Base-by-base conservation (phyloP, 306 rosid species). In the Quercus ilex region DNA sequence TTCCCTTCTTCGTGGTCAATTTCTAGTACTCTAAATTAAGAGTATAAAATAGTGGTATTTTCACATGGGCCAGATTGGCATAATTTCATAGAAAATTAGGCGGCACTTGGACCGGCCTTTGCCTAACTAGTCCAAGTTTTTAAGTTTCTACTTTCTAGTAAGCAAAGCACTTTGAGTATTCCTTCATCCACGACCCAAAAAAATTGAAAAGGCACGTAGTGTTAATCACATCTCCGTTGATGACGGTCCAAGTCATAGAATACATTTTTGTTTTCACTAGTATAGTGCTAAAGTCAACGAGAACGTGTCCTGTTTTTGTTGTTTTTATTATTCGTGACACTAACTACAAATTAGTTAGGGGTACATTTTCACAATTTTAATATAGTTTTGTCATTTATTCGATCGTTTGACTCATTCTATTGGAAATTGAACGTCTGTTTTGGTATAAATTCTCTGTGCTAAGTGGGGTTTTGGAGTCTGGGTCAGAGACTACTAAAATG, bases 101-200 rank as follows among this genome's bases (percentile, higher is more conserved):
- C 83, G 80, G 84, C 86, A 67, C 76, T 72, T 82, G 81, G 79
- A 79, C 76, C 51, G 75, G 82, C 84, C 25, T 56, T 14, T 25
- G 15, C 65, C 69, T 79, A 60, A 51, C 56, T 6, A 18, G 11
- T 41, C 19, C 56, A 8, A 51, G 41, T 21, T 13, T 6, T 30
- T 4, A 2, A 52, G 26, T 35, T 68, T 74, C 21, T 19, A 41
- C 12, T 41, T 68, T 74, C 21, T 13, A 41, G 46, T 41, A 41
- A 41, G 46, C 46, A n/a, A n/a, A 58, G 52, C 84, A 67, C 71
- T 55, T 55, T 11, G 64, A 62, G 28, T 51, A 7, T 60, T 49
- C 17, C 17, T 71, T 67, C 53, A 59, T 67, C 49, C 17, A 7
- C 57, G 28, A 13, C 31, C 15, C 26, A 12, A 62, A 21, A 30